Evolutionary conservation across 352 stramenopile species (phyloP), one percentile per base, ranked within the genome.

Genomic region (Globisporangium yorkense): DNA sequence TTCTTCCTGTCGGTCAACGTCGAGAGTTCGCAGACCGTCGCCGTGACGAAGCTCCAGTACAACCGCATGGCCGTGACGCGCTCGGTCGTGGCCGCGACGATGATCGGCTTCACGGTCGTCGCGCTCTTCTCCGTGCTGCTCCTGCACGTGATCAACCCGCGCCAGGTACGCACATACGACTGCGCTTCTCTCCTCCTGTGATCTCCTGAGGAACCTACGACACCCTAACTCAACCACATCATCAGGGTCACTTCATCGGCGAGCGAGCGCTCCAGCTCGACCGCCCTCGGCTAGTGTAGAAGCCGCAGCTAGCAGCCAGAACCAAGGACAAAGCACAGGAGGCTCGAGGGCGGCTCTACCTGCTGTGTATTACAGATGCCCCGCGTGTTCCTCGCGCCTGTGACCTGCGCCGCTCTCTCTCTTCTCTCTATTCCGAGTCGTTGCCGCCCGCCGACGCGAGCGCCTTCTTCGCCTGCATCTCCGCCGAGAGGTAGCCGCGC

Each of bases 401-500:
- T 43, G 29, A 20, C 21, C 20, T 6, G 8, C n/a, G 27, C 27
- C n/a, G 27, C 27, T n/a, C 48, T 12, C 16, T 45, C 31, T 39
- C 18, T 50, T 51, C 33, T 40, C 37, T 76, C 71, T 84, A 84
- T 71, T 84, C 65, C 51, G 68, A 70, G 58, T 67, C 50, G 41
- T 52, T 67, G 53, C 62, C 67, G 45, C 54, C 67, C 46, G 72
- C 71, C 16, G 72, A 75, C 37, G 88, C 63, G 51, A 73, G 74
- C 35, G 35, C 35, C 69, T 94, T 90, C 74, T 92, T 87, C 59
- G 97, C 84, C 87, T 98, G 96, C 58, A 98, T 91, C 77, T 98
- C 88, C 0, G 96, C 92, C 69, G 94, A 97, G 63, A 99, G 72
- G 83, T 99, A 99, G 50, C 97, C 97, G 62, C 96, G 84, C 68